Evolutionary conservation across 2,329 filamentous ascomycete species (phyloP), one percentile per base, ranked within the genome.

Genomic region (Nigrograna mackinnonii): DNA sequence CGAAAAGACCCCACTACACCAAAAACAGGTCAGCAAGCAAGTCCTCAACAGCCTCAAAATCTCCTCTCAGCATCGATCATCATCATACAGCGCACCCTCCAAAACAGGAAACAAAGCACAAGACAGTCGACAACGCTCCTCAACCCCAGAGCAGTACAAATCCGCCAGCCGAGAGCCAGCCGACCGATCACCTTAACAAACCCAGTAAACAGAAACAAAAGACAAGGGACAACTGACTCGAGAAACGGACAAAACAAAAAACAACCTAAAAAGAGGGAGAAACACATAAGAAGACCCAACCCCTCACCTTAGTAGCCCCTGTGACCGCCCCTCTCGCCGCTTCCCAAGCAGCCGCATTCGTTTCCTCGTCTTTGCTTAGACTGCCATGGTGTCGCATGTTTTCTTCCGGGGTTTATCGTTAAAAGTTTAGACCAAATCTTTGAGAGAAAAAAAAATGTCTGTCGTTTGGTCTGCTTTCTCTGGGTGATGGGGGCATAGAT

Each of bases 281-380:
- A 11, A 14, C 19, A 13, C 21, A 26, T 14, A 39, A 39, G n/a
- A n/a, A n/a, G n/a, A n/a, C n/a, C n/a, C n/a, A n/a, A n/a, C n/a
- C 16, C 48, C 68, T 47, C 69, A 80, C 79, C 75, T 85, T 89
- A 14, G 80, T 68, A 26, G 85, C 85, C 14, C 88, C 88, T 34
- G 77, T 70, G 22, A 80, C 68, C 14, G 85, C 87, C 24, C 88
- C 89, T 49, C 78, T 78, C 3, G 77, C 78, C 24, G 86, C 87
- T 58, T 87, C 85, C 82, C 84, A 86, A 31, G 85, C 83, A 35
- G 88, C 88, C 43, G 79, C 75, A 49, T 80, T 79, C 37, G 85
- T 82, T 65, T 92, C 87, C 31, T 81, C 79, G 52, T 79, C 82
- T 38, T 79, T 79, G 12, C 58, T 65, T 59, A 86, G 71, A 49